Conservation (phyloP, 2,329 filamentous ascomycete genomes). For the Apiospora malaysiana region DNA sequence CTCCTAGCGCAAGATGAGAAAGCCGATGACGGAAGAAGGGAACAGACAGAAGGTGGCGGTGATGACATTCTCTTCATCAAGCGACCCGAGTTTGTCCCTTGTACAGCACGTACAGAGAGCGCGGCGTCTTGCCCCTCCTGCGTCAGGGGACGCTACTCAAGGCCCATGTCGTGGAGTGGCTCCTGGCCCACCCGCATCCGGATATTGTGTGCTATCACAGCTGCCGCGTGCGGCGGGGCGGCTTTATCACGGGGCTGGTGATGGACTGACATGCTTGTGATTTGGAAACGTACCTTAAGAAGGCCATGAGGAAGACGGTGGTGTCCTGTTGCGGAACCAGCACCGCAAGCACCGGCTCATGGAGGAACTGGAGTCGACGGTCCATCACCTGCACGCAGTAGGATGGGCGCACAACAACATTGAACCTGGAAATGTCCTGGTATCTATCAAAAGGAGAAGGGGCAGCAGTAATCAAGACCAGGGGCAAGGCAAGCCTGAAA, state of each 20-base stretch:
- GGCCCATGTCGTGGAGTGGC: background rate
- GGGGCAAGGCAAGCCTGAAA: no score
- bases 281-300: constrained; percentile 22
- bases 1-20: no score
- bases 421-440: constrained; percentile 27
- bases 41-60: no score
- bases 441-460: background rate
- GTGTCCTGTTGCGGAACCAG: background rate
- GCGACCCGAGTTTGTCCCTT: no score
- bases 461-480: background rate
- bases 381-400: constrained; percentile 26
- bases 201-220: constrained; percentile 37
- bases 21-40: no score
- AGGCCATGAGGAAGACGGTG: background rate
- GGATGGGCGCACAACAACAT: constrained; percentile 30
- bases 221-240: constrained; percentile 27
- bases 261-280: constrained; percentile 22
- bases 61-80: no score
- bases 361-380: constrained; percentile 23
- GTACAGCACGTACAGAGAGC: no score
- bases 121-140: no score
- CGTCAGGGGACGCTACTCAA: no score
- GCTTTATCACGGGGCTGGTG: no score
- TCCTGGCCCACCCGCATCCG: constrained; percentile 20
- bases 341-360: constrained; percentile 23